phyloP scores from a whole-genome alignment of 2,329 filamentous ascomycete species.

The Alternaria brassicicola region DNA sequence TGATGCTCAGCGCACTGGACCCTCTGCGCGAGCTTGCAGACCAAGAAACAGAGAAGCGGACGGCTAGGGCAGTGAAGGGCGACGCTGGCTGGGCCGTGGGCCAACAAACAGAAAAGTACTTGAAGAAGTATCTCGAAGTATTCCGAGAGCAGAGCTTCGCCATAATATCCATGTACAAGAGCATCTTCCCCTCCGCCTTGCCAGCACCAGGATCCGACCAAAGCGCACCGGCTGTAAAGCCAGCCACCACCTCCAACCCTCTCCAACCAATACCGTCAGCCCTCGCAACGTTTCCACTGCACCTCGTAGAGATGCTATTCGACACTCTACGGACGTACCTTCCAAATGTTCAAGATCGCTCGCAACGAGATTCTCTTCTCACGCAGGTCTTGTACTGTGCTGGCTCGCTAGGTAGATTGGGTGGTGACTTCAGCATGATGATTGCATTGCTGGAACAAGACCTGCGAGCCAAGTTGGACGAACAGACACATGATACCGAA shows the following conservation, averaged over 20 bases:
- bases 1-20: conserved; percentile 80
- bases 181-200: conserved; percentile 74
- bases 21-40: conserved; percentile 89
- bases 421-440: conserved; percentile 91
- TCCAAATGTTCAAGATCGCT: conserved; percentile 78
- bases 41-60: conserved; percentile 69
- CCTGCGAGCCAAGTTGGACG: conserved; percentile 46
- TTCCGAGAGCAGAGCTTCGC: conserved; percentile 97
- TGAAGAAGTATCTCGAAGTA: conserved; percentile 96
- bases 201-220: conserved; percentile 47
- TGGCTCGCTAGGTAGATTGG: conserved; percentile 84
- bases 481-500: conserved; percentile 37
- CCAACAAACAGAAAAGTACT: conserved; percentile 90
- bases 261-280: conserved; percentile 71
- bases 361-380: conserved; percentile 81
- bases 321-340: conserved; percentile 78
- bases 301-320: conserved; percentile 80
- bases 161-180: conserved; percentile 92
- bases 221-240: conserved; percentile 32
- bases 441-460: conserved; percentile 67
- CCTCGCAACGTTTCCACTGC: conserved; percentile 81
- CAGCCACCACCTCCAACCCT: conserved; percentile 35
- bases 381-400: conserved; percentile 95
- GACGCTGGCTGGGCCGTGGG: conserved; percentile 68
- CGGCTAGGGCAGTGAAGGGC: conserved; percentile 36